Percentiles rank a stretch among this genome's conserved stretches.
phyloP scores from a whole-genome alignment of 495 filamentous ascomycete species.

The Penicillium samsonianum region DNA sequence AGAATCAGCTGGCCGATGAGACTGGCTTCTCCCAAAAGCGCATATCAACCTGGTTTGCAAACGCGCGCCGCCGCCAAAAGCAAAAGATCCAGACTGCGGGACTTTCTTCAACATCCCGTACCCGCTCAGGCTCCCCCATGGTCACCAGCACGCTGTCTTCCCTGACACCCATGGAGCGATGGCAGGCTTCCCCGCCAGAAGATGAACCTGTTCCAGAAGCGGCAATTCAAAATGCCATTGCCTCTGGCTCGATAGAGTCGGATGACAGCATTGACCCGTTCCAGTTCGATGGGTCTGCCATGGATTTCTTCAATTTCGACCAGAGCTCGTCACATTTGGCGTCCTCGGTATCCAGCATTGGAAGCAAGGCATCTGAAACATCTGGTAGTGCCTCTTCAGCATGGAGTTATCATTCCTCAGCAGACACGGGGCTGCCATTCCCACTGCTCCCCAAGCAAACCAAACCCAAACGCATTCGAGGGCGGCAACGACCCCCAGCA shows the following conservation, averaged over 20 bases:
- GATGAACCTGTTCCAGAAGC: slow-evolving; percentile 51
- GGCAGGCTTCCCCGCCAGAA: slow-evolving; percentile 79
- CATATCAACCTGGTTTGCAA: slow-evolving; percentile 47
- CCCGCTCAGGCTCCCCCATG: slow-evolving; percentile 40
- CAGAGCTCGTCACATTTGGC: slow-evolving; percentile 29
- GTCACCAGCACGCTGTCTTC: slow-evolving; percentile 50
- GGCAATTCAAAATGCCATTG: slow-evolving; percentile 38
- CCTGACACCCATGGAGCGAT: slow-evolving; percentile 72
- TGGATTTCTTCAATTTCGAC: slow-evolving; percentile 31
- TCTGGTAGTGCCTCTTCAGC: slow-evolving; percentile 40
- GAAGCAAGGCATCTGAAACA: slow-evolving; percentile 33
- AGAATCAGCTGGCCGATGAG: slow-evolving; percentile 30
- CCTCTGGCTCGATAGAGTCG: slow-evolving; percentile 60
- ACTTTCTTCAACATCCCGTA: slow-evolving; percentile 52
- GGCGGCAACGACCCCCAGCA: slow-evolving; percentile 52
- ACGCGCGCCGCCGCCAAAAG: slow-evolving; percentile 45
- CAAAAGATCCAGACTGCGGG: slow-evolving; percentile 51
- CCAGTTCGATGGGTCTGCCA: slow-evolving; percentile 27
- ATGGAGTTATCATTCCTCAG: slow-evolving; percentile 48
- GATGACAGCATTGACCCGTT: slow-evolving; percentile 53
- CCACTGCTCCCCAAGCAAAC: slow-evolving; percentile 18
- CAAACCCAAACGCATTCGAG: slow-evolving; percentile 23
- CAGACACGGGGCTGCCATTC: slow-evolving; percentile 35
- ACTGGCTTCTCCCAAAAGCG: slow-evolving; percentile 41
- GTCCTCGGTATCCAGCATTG: slow-evolving; percentile 36